Conservation (phyloP, 352 stramenopile species). For the Globisporangium rhizosaccharum region DNA sequence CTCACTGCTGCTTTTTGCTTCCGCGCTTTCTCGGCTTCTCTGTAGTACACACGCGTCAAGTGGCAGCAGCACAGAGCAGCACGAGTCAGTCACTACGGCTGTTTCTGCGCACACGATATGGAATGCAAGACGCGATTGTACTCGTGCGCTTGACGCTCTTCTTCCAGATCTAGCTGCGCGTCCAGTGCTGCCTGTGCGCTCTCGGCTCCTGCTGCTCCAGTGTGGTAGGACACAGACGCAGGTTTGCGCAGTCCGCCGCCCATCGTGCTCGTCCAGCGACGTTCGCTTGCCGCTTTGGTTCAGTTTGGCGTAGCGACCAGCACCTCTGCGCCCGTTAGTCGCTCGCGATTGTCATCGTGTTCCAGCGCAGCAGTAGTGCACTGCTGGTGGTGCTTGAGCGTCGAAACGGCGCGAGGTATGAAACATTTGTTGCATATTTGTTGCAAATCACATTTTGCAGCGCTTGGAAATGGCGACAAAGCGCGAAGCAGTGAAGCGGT, state of each 20-base stretch:
- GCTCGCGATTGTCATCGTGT: too few species aligned
- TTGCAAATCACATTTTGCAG: neutral
- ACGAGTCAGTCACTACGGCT: neutral
- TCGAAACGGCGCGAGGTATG: neutral
- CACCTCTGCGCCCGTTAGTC: too few species aligned
- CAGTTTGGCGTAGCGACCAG: neutral
- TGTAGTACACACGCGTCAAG: slow-evolving; percentile 7
- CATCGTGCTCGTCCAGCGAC: slow-evolving; percentile 20
- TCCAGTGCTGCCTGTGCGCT: slow-evolving; percentile 20
- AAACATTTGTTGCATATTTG: neutral
- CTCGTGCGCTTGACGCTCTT: slow-evolving; percentile 56
- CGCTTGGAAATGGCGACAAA: neutral
- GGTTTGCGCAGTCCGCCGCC: slow-evolving; percentile 40
- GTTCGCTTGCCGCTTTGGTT: too few species aligned
- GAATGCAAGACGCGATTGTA: slow-evolving; percentile 8
- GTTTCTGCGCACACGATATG: neutral
- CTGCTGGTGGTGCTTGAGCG: too few species aligned
- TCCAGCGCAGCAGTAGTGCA: too few species aligned
- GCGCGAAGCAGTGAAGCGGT: too few species aligned
- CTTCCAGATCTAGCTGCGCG: slow-evolving; percentile 45
- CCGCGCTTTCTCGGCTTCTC: slow-evolving; percentile 36
- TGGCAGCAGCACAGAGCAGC: neutral
- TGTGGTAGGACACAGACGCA: slow-evolving; percentile 12
- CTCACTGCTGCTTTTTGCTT: slow-evolving; percentile 49
- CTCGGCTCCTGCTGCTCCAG: slow-evolving; percentile 16